Conservation (phyloP, 2,329 filamentous ascomycete species). For the Raffaelea albimanens region DNA sequence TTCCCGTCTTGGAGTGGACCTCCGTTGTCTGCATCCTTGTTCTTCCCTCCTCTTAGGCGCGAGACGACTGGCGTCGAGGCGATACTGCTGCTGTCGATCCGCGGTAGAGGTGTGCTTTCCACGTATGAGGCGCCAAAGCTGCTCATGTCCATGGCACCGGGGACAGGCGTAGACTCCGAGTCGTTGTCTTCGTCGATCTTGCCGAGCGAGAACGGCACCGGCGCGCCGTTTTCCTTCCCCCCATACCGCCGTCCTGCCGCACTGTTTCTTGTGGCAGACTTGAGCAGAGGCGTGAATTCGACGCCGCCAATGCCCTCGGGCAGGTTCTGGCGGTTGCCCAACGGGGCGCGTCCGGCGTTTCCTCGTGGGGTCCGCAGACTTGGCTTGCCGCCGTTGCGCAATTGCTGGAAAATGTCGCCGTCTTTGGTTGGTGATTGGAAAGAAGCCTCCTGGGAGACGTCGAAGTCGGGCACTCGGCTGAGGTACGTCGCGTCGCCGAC, state of each 20-base stretch:
- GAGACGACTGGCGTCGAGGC: conserved; percentile 74
- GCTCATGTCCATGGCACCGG: conserved; percentile 55
- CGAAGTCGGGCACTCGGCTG: conserved; percentile 60
- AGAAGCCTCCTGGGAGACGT: conserved; percentile 79
- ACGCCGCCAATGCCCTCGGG: conserved; percentile 54
- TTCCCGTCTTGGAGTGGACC: conserved; percentile 74
- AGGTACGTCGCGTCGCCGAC: conserved; percentile 77
- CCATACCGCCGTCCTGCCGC: conserved; percentile 41
- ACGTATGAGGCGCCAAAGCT: conserved; percentile 56
- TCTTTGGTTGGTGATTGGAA: conserved; percentile 74
- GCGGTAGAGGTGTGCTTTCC: conserved; percentile 65
- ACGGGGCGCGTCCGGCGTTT: conserved; percentile 43
- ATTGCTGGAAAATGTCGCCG: conserved; percentile 65
- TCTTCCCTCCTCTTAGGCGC: conserved; percentile 28
- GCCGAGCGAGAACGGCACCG: conserved; percentile 60
- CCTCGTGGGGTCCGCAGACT: conserved; percentile 63
- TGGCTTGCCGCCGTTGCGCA: conserved; percentile 55
- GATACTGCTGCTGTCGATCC: conserved; percentile 67
- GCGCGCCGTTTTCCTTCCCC: conserved; percentile 50
- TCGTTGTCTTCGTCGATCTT: conserved; percentile 51
- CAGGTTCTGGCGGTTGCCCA: conserved; percentile 64
- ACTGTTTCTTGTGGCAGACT: conserved; percentile 65
- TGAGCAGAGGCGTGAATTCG: conserved; percentile 92
- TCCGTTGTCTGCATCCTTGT: background rate
- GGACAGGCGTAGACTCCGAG: conserved; percentile 35